phyloP scores from a whole-genome alignment of 345 rosid genomes.

The Stellera chamaejasme region DNA sequence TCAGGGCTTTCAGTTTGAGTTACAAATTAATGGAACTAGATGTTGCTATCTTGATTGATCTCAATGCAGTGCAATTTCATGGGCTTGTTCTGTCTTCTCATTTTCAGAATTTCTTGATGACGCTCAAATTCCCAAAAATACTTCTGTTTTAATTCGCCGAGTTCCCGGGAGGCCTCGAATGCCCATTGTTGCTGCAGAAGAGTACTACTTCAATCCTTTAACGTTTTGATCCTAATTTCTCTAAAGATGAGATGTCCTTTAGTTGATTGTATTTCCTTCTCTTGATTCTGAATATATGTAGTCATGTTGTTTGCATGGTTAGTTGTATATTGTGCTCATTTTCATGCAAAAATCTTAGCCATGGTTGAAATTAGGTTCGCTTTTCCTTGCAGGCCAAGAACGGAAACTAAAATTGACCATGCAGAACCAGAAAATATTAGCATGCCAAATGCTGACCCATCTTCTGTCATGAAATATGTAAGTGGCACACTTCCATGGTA shows the following conservation, averaged over 20 bases:
- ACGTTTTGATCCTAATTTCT: slow-evolving; percentile 7
- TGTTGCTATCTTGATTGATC: slow-evolving; percentile 13
- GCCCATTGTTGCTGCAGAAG: slow-evolving; percentile 81
- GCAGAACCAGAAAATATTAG: slow-evolving; percentile 40
- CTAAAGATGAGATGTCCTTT: too few relatives aligned
- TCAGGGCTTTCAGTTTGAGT: background rate
- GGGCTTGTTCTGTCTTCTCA: slow-evolving; percentile 36
- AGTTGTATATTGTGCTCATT: slow-evolving; percentile 4
- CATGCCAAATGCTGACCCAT: slow-evolving; percentile 38
- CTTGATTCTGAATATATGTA: too few relatives aligned
- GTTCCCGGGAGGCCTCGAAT: slow-evolving; percentile 98
- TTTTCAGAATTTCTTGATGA: slow-evolving; percentile 98
- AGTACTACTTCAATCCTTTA: slow-evolving; percentile 66
- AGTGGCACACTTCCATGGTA: slow-evolving; percentile 7
- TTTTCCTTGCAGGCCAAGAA: slow-evolving; percentile 56
- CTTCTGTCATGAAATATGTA: slow-evolving; percentile 51
- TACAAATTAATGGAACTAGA: background rate
- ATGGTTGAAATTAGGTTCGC: slow-evolving; percentile 19
- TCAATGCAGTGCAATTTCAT: slow-evolving; percentile 36
- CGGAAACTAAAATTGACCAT: slow-evolving; percentile 41
- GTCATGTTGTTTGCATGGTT: background rate
- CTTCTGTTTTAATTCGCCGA: slow-evolving; percentile 93
- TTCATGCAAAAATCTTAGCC: slow-evolving; percentile 10
- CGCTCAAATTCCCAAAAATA: slow-evolving; percentile 92
- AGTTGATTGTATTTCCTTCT: too few relatives aligned